Base-by-base conservation (phyloP, 2,329 filamentous ascomycete species). In the Hypoxylon sp. region DNA sequence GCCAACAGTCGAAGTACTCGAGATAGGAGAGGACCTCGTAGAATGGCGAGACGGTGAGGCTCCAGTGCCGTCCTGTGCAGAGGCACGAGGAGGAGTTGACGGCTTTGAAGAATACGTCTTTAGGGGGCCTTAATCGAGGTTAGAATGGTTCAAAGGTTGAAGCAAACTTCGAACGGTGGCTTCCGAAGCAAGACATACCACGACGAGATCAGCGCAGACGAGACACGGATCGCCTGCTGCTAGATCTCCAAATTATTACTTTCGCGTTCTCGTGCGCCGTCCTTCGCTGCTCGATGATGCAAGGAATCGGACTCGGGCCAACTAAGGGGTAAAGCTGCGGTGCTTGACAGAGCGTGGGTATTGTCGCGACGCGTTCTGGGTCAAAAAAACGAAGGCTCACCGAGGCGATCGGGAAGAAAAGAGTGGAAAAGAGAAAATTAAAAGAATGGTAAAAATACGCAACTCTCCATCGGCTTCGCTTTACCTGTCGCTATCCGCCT, bases 151-250 rank as follows among this genome's bases (percentile, higher is more conserved):
- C 44, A 52, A 51, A 44, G 62, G 63, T 33, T 62, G 39, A 68
- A 58, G 47, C 55, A 47, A 55, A 19, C 63, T 63, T 42, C 22
- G 37, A 39, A 60, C 13, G 44, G 57, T 39, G 22, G 55, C 52
- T 54, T 47, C 46, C 57, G 35, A 62, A 48, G 24, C 57, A 39
- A 56, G 66, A 67, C 70, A 64, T 72, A 72, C 70, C 70, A 63
- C 65, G 63, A 72, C 67, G 85, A 87, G 87, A 88, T 85, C 87
- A 89, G 86, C 81, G 84, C 87, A 89, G 87, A 89, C 87, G 86
- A 87, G 78, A 74, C 72, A 78, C 69, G 74, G 78, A 80, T 87
- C 87, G 87, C 84, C 87, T 87, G 86, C 85, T 82, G 81, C 87
- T 86, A 85, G 84, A 80, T 83, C 86, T 88, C 85, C 68, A 71